phyloP scores from a whole-genome alignment of 805 yeast genomes.

The Nakazawaea molendinolei region DNA sequence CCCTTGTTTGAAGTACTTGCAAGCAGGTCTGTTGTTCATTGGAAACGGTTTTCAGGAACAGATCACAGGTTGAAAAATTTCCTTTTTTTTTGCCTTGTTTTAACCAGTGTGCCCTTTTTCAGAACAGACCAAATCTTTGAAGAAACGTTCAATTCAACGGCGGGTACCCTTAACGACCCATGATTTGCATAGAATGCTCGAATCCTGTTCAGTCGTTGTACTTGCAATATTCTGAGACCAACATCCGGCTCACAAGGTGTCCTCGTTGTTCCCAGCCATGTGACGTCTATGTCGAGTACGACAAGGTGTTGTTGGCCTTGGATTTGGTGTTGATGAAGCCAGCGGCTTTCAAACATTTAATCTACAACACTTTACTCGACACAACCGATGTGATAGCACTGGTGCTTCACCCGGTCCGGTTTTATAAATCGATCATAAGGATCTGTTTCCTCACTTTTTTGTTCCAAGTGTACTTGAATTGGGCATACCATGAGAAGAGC shows the following conservation, averaged over 20 bases:
- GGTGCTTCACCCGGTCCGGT: not conserved
- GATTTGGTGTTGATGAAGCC: conserved; percentile 81
- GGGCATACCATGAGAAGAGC: conserved; percentile 84
- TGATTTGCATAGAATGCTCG: conserved; percentile 92
- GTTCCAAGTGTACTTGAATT: conserved; percentile 82
- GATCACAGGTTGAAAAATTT: too few species aligned
- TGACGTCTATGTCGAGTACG: conserved; percentile 89
- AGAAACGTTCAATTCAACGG: too few species aligned
- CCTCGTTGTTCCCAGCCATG: conserved; percentile 64
- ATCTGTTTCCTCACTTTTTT: conserved; percentile 57
- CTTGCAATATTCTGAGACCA: conserved; percentile 66
- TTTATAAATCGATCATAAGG: conserved; percentile 24
- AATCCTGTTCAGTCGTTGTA: conserved; percentile 57
- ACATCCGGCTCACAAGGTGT: conserved; percentile 77
- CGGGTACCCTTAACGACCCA: conserved; percentile 22
- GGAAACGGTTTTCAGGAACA: not conserved
- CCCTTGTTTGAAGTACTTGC: conserved; percentile 38
- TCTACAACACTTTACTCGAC: conserved; percentile 55
- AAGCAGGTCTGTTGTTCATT: conserved; percentile 27
- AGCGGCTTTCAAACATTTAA: conserved; percentile 82
- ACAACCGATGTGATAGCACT: conserved; percentile 1
- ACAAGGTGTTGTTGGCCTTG: conserved; percentile 73
- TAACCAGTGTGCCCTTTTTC: not conserved
- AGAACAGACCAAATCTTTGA: not conserved
- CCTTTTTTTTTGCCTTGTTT: not conserved